Evolutionary conservation across 148 eudicot species (phyloP).

Genomic region (Chenopodium suecicum): DNA sequence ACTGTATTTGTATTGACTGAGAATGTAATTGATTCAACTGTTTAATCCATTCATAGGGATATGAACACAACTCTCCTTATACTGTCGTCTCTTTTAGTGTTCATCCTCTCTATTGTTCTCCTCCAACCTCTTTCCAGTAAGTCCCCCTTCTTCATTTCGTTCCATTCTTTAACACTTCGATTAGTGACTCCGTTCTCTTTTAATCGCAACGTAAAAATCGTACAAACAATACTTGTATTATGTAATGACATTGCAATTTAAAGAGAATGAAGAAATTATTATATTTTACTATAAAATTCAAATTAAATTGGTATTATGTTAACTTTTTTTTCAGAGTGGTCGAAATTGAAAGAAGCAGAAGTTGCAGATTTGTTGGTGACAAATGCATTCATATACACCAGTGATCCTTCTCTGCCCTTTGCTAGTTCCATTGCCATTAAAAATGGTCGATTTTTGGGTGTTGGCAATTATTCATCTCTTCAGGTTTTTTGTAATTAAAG

Average conservation of each 20-base stretch:
- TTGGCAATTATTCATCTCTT: conserved; percentile 65
- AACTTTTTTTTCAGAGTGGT: conserved; percentile 5
- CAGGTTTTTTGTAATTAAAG: conserved; percentile 38
- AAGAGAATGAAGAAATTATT: no score
- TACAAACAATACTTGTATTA: no score
- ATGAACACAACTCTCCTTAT: conserved; percentile 12
- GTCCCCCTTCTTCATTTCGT: background rate
- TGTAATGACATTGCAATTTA: no score
- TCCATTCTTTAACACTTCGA: background rate
- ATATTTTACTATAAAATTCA: background rate
- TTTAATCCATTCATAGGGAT: background rate
- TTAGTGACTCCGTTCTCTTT: no score
- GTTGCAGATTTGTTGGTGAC: conserved; percentile 75
- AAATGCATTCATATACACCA: conserved; percentile 81
- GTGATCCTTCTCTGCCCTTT: conserved; percentile 62
- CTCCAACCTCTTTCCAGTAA: conserved; percentile 22
- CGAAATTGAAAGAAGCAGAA: conserved; percentile 20
- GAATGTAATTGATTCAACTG: no score
- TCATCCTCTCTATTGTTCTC: conserved; percentile 31
- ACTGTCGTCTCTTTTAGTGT: conserved; percentile 12
- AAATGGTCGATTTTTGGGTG: conserved; percentile 49
- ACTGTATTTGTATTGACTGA: no score
- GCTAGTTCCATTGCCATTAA: conserved; percentile 82
- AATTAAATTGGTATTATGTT: background rate
- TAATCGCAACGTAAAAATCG: no score